A percentile compares a stretch with the other conserved stretches of the same genome.
Evolutionary conservation across 345 rosid species (phyloP).

Genomic region (Reutealis trisperma): DNA sequence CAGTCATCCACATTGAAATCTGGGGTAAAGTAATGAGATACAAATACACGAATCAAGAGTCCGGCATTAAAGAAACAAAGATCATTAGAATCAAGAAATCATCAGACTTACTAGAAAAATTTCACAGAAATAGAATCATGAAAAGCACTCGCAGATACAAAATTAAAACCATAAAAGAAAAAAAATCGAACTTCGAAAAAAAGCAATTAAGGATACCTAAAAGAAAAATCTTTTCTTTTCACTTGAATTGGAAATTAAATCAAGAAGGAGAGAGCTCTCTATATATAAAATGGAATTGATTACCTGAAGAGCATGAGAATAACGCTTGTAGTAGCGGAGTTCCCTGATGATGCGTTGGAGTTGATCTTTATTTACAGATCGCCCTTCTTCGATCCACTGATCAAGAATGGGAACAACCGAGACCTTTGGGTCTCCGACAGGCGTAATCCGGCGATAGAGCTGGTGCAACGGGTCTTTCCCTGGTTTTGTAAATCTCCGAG

Average conservation of each 20-base stretch:
- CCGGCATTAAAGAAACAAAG: not conserved
- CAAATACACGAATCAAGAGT: not conserved
- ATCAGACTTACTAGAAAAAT: too few relatives aligned
- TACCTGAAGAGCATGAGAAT: slow-evolving; percentile 50
- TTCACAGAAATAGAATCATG: too few relatives aligned
- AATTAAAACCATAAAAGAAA: too few relatives aligned
- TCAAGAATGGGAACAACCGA: slow-evolving; percentile 43
- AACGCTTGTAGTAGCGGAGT: slow-evolving; percentile 26
- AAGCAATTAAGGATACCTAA: too few relatives aligned
- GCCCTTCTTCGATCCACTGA: slow-evolving; percentile 44
- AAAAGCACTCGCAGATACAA: too few relatives aligned
- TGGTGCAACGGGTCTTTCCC: not conserved
- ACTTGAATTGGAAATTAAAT: not conserved
- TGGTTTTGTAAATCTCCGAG: too few relatives aligned
- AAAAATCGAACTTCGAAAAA: too few relatives aligned
- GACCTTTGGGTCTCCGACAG: slow-evolving; percentile 28
- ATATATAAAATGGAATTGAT: not conserved
- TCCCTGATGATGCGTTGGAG: slow-evolving; percentile 24
- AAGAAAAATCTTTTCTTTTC: too few relatives aligned
- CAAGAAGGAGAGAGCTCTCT: not conserved
- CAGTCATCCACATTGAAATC: slow-evolving; percentile 51
- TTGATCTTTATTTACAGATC: slow-evolving; percentile 12
- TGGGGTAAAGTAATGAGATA: slow-evolving; percentile 6
- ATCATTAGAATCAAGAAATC: not conserved
- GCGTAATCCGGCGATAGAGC: slow-evolving; percentile 37